phyloP scores from a whole-genome alignment of 345 rosid species.

The Dimocarpus longan region DNA sequence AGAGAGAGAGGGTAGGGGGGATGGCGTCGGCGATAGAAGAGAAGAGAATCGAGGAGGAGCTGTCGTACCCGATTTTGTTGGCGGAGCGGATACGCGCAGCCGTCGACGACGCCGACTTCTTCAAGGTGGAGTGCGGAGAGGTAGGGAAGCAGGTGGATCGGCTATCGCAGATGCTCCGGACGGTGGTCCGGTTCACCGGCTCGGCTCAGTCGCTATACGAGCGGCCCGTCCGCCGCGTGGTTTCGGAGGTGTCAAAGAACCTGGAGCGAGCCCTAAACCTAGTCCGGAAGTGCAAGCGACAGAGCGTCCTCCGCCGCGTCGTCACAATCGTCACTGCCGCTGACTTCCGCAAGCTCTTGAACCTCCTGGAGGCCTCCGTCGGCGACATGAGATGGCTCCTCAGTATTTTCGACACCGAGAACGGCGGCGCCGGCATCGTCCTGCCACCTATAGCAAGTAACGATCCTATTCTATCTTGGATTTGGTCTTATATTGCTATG shows the following conservation, averaged over 20 bases:
- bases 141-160: constrained; percentile 62
- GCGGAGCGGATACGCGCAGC: constrained; percentile 64
- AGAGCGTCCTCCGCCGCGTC: constrained; percentile 61
- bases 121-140: constrained; percentile 56
- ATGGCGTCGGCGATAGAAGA: constrained; percentile 37
- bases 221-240: constrained; percentile 75
- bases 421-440: constrained; percentile 52
- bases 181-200: constrained; percentile 49
- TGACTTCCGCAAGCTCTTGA: constrained; percentile 68
- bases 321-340: constrained; percentile 62
- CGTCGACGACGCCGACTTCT: constrained; percentile 64
- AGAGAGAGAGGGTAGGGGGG: neutral
- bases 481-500: constrained; percentile 76
- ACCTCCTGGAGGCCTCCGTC: constrained; percentile 70
- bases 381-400: constrained; percentile 87
- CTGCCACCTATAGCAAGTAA: constrained; percentile 90
- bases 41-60: constrained; percentile 59
- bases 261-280: constrained; percentile 61
- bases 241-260: constrained; percentile 58
- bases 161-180: constrained; percentile 66
- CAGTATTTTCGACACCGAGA: constrained; percentile 55
- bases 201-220: constrained; percentile 61
- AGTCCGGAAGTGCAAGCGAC: constrained; percentile 75
- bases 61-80: constrained; percentile 48
- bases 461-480: constrained; percentile 90